Evolutionary conservation across 2,329 filamentous ascomycete species (phyloP), one percentile per base, ranked within the genome.

Genomic region (Penicillium sp.): DNA sequence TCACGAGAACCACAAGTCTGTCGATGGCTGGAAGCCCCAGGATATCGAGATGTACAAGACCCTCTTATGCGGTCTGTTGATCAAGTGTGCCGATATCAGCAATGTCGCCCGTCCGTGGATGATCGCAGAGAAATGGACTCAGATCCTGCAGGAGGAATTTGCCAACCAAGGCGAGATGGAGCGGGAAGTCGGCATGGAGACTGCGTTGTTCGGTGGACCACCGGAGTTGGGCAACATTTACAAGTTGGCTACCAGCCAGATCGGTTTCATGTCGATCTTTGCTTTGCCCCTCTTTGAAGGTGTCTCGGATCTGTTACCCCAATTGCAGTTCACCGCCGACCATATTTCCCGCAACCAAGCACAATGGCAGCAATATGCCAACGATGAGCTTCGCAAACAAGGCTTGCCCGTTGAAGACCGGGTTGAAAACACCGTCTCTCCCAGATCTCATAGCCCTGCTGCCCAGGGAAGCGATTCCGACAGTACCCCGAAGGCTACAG

Each of bases 81-180:
- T 98, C 69, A 98, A 98, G 65, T 97, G 93, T 62, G 93, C 93
- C 26, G 93, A 98, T 65, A 97, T 98, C 60, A 96, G 91, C 70
- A 98, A 98, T 63, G 93, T 97, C 64, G 89, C 90, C 39, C 83
- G 93, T 41, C 84, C 82, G 41, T 90, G 93, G 62, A 77, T 84
- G 41, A 81, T 89, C 17, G 93, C 93, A 15, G 75, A 87, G 29
- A 78, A 84, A 62, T 98, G 93, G 93, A 95, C 93, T 57, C 79
- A 85, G 56, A 90, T 95, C 32, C 74, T 98, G n/a, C 91, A 93
- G 11, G 87, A 95, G 48, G 93, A 98, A 62, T 97, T 97, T 57
- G 84, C 90, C 25, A 83, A 93, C 35, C 93, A 98, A 68, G 88
- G 88, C 1, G 80, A 84, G 10, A 95, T 97, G 86, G 93, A 98